phyloP scores from a whole-genome alignment of 805 yeast genomes.

The Ogataea haglerorum region DNA sequence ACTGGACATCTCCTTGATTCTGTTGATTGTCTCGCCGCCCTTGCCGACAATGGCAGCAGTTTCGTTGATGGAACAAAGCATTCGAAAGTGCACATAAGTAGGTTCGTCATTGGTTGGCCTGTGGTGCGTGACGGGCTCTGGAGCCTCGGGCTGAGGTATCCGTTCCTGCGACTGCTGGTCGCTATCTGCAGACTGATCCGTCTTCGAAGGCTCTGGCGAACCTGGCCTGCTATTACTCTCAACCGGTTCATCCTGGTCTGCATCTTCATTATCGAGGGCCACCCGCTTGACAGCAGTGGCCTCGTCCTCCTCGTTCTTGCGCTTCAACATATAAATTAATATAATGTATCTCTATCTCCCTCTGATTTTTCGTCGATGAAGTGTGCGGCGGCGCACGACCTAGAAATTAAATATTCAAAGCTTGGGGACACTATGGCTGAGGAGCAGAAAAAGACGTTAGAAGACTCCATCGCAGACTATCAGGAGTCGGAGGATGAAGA shows the following conservation, averaged over 20 bases:
- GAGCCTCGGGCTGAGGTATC: conserved; percentile 1
- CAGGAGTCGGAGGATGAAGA: conserved; percentile 59
- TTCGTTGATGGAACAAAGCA: conserved; percentile 72
- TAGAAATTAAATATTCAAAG: neutral
- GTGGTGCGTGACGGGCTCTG: conserved; percentile 7
- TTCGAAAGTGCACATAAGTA: conserved; percentile 63
- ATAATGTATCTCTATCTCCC: conserved; percentile 2
- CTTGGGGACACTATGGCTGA: conserved; percentile 2
- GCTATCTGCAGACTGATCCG: neutral
- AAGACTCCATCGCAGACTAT: conserved; percentile 41
- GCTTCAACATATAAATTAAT: conserved; percentile 41
- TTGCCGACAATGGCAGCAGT: conserved; percentile 76
- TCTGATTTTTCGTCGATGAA: conserved; percentile 4
- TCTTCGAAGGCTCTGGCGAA: conserved; percentile 35
- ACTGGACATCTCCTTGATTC: conserved; percentile 57
- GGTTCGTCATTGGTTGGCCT: conserved; percentile 43
- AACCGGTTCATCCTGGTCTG: conserved; percentile 40
- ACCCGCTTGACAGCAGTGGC: conserved; percentile 61
- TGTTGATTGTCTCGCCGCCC: conserved; percentile 71
- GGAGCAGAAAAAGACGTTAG: conserved; percentile 8
- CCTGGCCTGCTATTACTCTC: conserved; percentile 36
- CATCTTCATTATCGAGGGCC: conserved; percentile 63
- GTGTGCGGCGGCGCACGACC: conserved; percentile 8
- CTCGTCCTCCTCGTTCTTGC: conserved; percentile 65
- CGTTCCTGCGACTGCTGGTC: conserved; percentile 3